These are phyloP conservation scores for Bacidia gigantensis DNA, from an alignment of 495 filamentous ascomycete genomes.

Conservation along the genomic window DNA sequence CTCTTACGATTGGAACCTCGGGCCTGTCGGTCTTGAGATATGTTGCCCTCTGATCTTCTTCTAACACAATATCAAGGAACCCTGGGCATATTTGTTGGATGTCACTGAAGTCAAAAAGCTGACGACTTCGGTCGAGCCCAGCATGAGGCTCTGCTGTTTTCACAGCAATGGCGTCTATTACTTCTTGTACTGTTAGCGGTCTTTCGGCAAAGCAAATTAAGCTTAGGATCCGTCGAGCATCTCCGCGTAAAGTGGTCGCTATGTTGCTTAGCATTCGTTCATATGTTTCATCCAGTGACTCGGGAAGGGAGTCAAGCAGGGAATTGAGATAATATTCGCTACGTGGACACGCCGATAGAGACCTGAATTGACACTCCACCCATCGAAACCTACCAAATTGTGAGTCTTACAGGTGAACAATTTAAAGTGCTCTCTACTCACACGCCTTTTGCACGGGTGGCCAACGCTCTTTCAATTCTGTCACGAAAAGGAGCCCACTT, in stretches of 20 bases:
- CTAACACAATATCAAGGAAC: neutral
- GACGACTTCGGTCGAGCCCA: neutral
- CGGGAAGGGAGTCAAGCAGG: slow-evolving; percentile 18
- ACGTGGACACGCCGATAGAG: neutral
- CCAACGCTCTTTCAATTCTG: neutral
- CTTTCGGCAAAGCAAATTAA: neutral
- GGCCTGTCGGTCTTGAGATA: slow-evolving; percentile 9
- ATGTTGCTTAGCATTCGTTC: slow-evolving; percentile 19
- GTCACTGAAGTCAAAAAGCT: neutral
- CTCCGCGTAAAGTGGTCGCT: neutral
- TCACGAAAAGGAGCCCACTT: neutral
- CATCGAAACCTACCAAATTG: neutral
- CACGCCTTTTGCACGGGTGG: neutral
- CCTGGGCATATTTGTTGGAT: neutral
- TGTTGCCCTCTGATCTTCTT: no score
- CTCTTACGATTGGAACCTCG: slow-evolving; percentile 6
- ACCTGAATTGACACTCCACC: neutral
- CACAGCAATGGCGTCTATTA: neutral
- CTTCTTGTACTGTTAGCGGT: neutral
- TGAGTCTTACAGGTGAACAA: neutral
- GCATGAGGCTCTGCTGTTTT: neutral
- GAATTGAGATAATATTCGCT: neutral
- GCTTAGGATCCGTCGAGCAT: slow-evolving; percentile 1
- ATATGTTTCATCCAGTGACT: slow-evolving; percentile 24
- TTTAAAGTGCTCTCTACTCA: no score